Conservation (phyloP, 495 filamentous ascomycete species). For the Penicillium ucsense region DNA sequence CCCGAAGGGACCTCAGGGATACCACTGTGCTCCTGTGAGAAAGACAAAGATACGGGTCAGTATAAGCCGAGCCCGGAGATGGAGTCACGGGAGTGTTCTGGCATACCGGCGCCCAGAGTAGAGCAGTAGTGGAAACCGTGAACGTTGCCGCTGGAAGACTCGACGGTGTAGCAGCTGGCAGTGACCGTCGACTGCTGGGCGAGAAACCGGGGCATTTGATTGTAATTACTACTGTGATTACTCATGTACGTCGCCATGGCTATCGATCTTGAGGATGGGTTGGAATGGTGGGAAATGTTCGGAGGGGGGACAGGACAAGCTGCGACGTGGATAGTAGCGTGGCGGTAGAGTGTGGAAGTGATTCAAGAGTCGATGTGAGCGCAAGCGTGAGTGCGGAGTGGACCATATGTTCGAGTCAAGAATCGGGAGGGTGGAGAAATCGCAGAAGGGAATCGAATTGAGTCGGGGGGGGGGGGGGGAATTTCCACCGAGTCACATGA, state of each 20-base stretch:
- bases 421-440: neutral
- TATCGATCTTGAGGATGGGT: constrained; percentile 3
- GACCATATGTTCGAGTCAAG: neutral
- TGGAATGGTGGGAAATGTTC: neutral
- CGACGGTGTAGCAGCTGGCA: constrained; percentile 75
- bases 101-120: constrained; percentile 66
- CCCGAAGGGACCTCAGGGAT: constrained; percentile 92
- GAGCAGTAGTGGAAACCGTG: constrained; percentile 91
- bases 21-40: constrained; percentile 74
- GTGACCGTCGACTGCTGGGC: constrained; percentile 53
- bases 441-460: neutral
- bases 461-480: neutral
- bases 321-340: neutral
- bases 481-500: neutral
- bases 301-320: neutral
- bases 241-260: constrained; percentile 50
- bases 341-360: neutral
- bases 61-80: neutral
- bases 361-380: neutral
- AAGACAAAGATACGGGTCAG: neutral
- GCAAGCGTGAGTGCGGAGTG: neutral
- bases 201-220: constrained; percentile 45
- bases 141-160: constrained; percentile 44
- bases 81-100: neutral
- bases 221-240: constrained; percentile 64